Evolutionary conservation across 2,329 filamentous ascomycete species (phyloP).

Genomic region (Pezicula neosporulosa): DNA sequence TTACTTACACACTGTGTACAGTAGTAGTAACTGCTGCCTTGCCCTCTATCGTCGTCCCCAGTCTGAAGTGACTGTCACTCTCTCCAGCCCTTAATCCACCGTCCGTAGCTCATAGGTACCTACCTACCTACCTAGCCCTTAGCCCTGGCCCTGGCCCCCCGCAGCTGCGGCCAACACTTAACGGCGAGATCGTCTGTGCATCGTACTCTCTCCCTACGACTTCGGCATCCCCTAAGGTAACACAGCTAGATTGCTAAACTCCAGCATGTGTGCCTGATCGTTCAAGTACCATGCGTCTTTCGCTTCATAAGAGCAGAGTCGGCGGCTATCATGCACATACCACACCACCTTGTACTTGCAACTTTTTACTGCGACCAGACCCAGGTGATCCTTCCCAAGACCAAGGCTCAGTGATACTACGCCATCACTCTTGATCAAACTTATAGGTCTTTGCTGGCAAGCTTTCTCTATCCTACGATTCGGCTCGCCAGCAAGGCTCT

Average conservation of each 20-base stretch:
- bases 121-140: too few species aligned
- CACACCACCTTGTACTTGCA: conserved; percentile 1
- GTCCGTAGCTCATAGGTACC: too few species aligned
- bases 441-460: conserved; percentile 14
- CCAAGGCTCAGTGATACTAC: conserved; percentile 18
- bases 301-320: not conserved
- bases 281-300: not conserved
- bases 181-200: not conserved
- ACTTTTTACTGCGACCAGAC: conserved; percentile 15
- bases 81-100: conserved; percentile 4
- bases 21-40: not conserved
- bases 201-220: not conserved
- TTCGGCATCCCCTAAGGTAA: not conserved
- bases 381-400: conserved; percentile 6
- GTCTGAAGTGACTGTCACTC: not conserved
- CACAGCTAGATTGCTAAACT: not conserved
- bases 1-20: not conserved
- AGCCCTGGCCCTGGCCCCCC: conserved; percentile 7
- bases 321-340: conserved; percentile 1
- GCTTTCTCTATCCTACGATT: conserved; percentile 5
- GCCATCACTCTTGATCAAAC: conserved; percentile 16
- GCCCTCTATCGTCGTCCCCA: not conserved
- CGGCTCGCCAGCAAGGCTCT: conserved; percentile 12
- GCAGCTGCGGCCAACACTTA: conserved; percentile 3
- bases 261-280: not conserved